Base-by-base conservation (phyloP, 2,329 filamentous ascomycete species). In the Hansfordia pulvinata region DNA sequence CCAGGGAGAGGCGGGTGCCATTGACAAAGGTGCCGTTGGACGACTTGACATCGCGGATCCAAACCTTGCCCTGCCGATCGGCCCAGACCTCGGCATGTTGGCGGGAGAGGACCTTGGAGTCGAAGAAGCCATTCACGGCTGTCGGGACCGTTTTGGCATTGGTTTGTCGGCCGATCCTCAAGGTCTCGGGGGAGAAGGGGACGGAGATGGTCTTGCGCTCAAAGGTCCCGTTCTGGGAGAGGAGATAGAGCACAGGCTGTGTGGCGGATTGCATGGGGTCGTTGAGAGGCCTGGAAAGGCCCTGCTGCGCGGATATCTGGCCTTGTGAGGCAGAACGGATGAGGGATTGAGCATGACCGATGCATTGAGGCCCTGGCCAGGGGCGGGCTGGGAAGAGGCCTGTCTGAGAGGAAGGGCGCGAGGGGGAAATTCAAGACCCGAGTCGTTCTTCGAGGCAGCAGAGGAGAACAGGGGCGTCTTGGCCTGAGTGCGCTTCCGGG, bases 21-120 rank as follows among this genome's bases (percentile, higher is more conserved):
- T 98, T 98, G 40, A 98, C 88, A 52, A 98, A 98, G 1, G 90
- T 98, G 31, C 90, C 90, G 48, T 98, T 98, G 20, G 90, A 98
- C 0, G 90, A 96, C 54, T 96, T 98, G 41, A 98, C 81, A 54
- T 98, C 90, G 31, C 86, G 74, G 40, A 98, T 96, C 69, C 77
- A 96, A 22, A 98, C 79, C 49, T 93, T 93, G 28, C 86, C 86
- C 35, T 81, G 76, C 28, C 62, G 53, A 35, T 74, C 69, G 13
- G 90, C 85, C 74, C 85, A 96, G 19, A 98, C 80, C 50, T 98
- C 90, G 19, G 90, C 90, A 51, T 98, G 90, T 49, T 94, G 85
- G 42, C 90, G 70, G 20, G 90, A 96, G 14, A 98, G 68, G 15
- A 98, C 90, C 54, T 98, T 98, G 27, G 88, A 96, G 52, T 98